These are phyloP conservation scores for Dryadomyces quercivorus DNA, from an alignment of 2,329 filamentous ascomycete species.

Conservation along the genomic window DNA sequence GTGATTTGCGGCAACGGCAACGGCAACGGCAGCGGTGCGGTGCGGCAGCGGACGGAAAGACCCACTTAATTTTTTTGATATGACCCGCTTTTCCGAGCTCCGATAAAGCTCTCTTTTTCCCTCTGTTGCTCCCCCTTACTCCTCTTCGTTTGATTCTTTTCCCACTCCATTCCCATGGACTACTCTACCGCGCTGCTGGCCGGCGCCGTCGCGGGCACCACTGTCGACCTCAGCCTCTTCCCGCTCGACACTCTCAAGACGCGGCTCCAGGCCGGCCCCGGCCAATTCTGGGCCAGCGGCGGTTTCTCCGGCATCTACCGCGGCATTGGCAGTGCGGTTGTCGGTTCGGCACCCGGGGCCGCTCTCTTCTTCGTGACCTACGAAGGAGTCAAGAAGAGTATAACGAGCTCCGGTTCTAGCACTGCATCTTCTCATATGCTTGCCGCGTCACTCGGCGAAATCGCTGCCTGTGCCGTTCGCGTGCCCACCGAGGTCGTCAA, in stretches of 20 bases:
- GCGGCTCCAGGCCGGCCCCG: conserved; percentile 66
- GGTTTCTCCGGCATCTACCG: conserved; percentile 89
- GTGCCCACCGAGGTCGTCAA: conserved; percentile 97
- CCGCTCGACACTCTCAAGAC: conserved; percentile 99
- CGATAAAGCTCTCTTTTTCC: neutral
- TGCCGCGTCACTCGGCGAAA: conserved; percentile 75
- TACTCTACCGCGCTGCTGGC: conserved; percentile 58
- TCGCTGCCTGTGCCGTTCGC: conserved; percentile 82
- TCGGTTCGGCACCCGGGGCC: conserved; percentile 85
- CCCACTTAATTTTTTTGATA: neutral
- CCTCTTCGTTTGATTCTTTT: neutral
- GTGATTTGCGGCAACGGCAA: too few relatives aligned
- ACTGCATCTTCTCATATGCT: conserved; percentile 52
- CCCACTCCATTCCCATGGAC: conserved; percentile 18
- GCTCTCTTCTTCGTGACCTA: conserved; percentile 97
- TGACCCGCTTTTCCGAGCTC: neutral
- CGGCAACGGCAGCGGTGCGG: too few relatives aligned
- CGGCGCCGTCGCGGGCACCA: conserved; percentile 84
- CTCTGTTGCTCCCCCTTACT: neutral
- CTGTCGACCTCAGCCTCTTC: conserved; percentile 92
- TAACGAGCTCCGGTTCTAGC: conserved; percentile 10
- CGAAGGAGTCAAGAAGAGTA: conserved; percentile 55
- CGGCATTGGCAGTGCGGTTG: conserved; percentile 76
- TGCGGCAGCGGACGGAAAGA: neutral
- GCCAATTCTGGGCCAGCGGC: conserved; percentile 64